These are phyloP conservation scores for Apodospora peruviana DNA, from an alignment of 495 filamentous ascomycete genomes.

Conservation along the genomic window DNA sequence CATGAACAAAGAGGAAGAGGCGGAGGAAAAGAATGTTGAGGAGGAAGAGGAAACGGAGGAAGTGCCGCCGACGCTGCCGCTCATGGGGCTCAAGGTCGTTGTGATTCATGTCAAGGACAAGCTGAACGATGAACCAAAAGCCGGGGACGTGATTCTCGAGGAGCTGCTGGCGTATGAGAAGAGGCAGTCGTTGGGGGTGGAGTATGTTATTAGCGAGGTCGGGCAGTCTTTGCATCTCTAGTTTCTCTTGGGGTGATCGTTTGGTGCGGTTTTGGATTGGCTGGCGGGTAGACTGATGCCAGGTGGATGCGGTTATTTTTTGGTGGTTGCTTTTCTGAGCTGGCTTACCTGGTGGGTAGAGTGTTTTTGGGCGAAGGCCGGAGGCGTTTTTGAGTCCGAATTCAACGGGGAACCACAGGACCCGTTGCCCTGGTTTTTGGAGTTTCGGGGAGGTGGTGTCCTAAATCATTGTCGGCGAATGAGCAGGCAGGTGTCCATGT, in stretches of 20 bases:
- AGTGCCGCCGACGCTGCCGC: slow-evolving; percentile 10
- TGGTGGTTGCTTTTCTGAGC: no score
- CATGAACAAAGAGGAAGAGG: background rate
- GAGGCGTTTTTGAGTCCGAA: no score
- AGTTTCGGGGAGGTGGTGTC: no score
- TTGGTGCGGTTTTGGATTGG: slow-evolving; percentile 3
- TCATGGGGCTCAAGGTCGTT: slow-evolving; percentile 56
- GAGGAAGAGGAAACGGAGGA: background rate
- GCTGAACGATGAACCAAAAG: slow-evolving; percentile 54
- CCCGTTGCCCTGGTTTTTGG: no score
- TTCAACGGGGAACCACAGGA: no score
- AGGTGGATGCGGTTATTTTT: no score
- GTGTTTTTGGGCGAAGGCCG: no score
- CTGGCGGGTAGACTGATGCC: no score
- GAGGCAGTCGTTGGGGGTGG: slow-evolving; percentile 62
- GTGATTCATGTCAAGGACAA: slow-evolving; percentile 81
- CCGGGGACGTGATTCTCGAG: slow-evolving; percentile 59
- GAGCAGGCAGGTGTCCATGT: no score
- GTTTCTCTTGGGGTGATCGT: background rate
- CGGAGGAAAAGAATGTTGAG: background rate
- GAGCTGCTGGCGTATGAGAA: slow-evolving; percentile 59
- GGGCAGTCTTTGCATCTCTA: slow-evolving; percentile 41
- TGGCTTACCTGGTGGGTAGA: no score
- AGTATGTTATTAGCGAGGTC: slow-evolving; percentile 62
- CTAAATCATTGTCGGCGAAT: no score